Base-by-base conservation (phyloP, 2,329 filamentous ascomycete genomes). In the Talaromyces sp. region DNA sequence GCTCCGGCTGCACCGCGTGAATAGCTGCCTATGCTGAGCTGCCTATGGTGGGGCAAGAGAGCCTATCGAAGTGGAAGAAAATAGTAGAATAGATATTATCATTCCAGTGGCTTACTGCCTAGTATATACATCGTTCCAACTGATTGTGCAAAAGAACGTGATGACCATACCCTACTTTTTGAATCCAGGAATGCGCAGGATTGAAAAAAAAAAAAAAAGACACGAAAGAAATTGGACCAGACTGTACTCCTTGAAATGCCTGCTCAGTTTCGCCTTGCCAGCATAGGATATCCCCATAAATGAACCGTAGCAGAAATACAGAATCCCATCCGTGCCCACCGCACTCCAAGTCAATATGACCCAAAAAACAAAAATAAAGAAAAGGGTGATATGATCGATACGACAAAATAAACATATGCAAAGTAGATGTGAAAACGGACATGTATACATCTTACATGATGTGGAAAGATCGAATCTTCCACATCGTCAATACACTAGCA, bases 391-490 rank as follows among this genome's bases (percentile, higher is more conserved):
- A 23, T 47, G 18, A 47, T 47, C 44, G 44, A 47, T 8, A 47
- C 27, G 44, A 47, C 44, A 47, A 3, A 27, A 27, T 47, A 52
- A 55, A 30, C 18, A 51, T 31, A 44, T 28, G 42, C 36, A 47
- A 47, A 34, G 51, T 57, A 63, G 34, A 57, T 50, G 34, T 40
- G 31, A 34, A 42, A 59, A 52, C 30, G 30, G 18, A 59, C n/a
- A 42, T 62, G 55, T 54, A 57, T 61, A 64, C 60, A 59, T 63
- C 56, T 57, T 60, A 63, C 62, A 62, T 62, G 66, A 62, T 44
- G 60, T 58, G 61, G 56, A 47, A 51, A 62, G 64, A 62, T 67
- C 69, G 68, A 65, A 64, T 63, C 66, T 68, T 65, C 62, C 61
- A 65, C 42, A 68, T 56, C 54, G 69, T 58, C 27, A 53, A 53